phyloP scores from a whole-genome alignment of 352 stramenopile species.

The Globisporangium carolinianum region DNA sequence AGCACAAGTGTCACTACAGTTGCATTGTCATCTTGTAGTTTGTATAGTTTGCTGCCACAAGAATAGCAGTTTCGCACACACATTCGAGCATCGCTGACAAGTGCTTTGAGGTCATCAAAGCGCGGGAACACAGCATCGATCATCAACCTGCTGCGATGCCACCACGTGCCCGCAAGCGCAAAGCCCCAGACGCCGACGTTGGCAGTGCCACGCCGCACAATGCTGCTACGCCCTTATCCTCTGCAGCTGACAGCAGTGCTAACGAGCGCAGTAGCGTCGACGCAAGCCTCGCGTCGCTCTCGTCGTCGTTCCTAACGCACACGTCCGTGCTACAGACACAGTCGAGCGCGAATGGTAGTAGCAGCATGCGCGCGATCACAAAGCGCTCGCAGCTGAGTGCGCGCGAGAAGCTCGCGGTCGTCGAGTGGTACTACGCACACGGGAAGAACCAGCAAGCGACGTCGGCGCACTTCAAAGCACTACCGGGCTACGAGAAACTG shows the following conservation, averaged over 20 bases:
- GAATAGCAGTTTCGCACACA: no score
- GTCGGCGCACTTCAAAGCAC: constrained; percentile 9
- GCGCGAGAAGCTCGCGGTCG: constrained; percentile 14
- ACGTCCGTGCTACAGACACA: background rate
- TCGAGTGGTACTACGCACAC: constrained; percentile 14
- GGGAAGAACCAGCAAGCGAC: constrained; percentile 14
- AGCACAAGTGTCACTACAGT: no score
- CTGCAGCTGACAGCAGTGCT: no score
- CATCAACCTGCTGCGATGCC: background rate
- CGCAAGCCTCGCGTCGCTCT: background rate
- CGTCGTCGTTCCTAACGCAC: background rate
- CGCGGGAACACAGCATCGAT: no score
- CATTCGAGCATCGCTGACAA: background rate
- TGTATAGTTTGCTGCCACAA: no score
- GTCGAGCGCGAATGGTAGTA: no score
- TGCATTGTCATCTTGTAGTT: no score
- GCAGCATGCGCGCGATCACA: background rate
- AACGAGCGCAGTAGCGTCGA: background rate
- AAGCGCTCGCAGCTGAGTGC: constrained; percentile 16
- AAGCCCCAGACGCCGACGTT: background rate
- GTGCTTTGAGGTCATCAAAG: background rate
- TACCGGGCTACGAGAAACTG: constrained; percentile 10
- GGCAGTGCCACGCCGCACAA: background rate
- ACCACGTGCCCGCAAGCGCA: constrained; percentile 1
- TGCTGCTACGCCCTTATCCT: background rate